Evolutionary conservation across 345 rosid species (phyloP).

Genomic region (Salix udensis): DNA sequence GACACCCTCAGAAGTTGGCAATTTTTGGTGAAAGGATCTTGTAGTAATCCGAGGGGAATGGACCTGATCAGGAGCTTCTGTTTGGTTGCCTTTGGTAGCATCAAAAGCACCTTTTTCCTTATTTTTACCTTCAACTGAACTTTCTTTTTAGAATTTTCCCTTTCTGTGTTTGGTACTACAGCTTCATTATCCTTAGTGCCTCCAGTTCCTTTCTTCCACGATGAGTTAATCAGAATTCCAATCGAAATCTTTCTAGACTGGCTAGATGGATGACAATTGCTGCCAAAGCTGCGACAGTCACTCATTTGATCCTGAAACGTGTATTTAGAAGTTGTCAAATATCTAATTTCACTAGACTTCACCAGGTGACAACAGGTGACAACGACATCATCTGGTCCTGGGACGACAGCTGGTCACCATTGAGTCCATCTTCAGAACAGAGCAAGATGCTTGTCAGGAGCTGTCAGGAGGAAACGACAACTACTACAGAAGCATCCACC

Average conservation of each 20-base stretch:
- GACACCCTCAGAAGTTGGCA: conserved; percentile 34
- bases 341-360: background rate
- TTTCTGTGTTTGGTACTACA: no score
- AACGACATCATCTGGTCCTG: background rate
- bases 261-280: conserved; percentile 52
- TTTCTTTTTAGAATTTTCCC: conserved; percentile 26
- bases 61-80: conserved; percentile 36
- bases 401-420: no score
- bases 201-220: conserved; percentile 37
- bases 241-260: conserved; percentile 80
- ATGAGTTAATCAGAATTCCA: conserved; percentile 60
- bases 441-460: no score
- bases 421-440: no score
- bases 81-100: conserved; percentile 32
- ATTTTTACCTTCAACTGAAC: conserved; percentile 26
- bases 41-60: conserved; percentile 62
- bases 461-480: no score
- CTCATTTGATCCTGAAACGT: conserved; percentile 53
- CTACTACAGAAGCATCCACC: no score
- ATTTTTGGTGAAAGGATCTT: conserved; percentile 34
- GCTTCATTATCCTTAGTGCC: no score
- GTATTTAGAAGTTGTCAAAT: background rate
- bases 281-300: conserved; percentile 53
- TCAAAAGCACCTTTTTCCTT: conserved; percentile 26
- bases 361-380: background rate